Conservation (phyloP, 176 grass and related monocot genomes). For the Stipa capillata region DNA sequence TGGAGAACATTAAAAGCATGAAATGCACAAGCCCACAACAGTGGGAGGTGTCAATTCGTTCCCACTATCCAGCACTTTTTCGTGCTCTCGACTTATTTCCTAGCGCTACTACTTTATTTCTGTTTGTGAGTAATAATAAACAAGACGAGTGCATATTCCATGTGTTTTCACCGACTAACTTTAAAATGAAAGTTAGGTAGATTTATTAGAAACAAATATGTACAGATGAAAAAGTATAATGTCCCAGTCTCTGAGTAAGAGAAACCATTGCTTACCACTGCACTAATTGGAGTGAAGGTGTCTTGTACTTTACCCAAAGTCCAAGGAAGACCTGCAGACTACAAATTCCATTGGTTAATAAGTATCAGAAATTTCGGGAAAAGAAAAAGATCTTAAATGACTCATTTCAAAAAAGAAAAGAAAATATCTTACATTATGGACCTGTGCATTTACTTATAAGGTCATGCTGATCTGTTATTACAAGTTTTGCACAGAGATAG, state of each 20-base stretch:
- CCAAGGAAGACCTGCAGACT: constrained; percentile 89
- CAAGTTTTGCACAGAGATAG: neutral
- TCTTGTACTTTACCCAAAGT: constrained; percentile 93
- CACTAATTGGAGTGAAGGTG: constrained; percentile 91
- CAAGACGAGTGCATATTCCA: neutral
- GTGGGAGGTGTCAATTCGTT: neutral
- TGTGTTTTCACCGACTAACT: neutral
- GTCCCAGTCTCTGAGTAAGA: neutral
- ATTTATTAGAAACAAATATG: neutral
- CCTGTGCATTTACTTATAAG: neutral
- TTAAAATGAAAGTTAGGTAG: neutral
- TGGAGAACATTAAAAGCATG: neutral
- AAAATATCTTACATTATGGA: neutral
- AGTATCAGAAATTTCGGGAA: neutral
- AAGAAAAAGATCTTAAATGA: too few relatives aligned
- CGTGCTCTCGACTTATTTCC: neutral
- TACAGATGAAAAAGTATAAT: neutral
- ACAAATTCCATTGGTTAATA: constrained; percentile 6
- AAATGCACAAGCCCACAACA: neutral
- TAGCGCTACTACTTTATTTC: neutral
- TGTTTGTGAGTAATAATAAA: too few relatives aligned
- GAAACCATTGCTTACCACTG: constrained; percentile 55
- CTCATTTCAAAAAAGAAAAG: too few relatives aligned
- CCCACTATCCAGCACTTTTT: neutral
- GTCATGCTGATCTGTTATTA: neutral